Evolutionary conservation across 2,329 filamentous ascomycete species (phyloP).

Genomic region (Teratosphaeria destructans): DNA sequence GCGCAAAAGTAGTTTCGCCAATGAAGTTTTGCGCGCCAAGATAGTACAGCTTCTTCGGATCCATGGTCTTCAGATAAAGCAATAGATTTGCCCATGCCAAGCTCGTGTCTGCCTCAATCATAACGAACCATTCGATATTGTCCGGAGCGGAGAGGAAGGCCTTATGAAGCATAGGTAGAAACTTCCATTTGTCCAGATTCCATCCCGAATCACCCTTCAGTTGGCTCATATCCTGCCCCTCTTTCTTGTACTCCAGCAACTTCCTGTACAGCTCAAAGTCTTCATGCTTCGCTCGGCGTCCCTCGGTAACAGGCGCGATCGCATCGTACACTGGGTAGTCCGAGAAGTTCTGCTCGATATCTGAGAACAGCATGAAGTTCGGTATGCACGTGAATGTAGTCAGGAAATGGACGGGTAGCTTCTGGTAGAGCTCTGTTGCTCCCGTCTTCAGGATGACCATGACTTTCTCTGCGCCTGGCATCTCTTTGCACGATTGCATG

Average conservation of each 20-base stretch:
- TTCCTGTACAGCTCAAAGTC: conserved; percentile 27
- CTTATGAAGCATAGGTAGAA: conserved; percentile 44
- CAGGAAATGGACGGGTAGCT: conserved; percentile 46
- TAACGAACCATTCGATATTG: conserved; percentile 45
- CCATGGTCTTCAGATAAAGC: conserved; percentile 40
- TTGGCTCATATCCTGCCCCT: conserved; percentile 22
- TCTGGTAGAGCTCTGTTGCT: conserved; percentile 46
- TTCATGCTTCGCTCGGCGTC: conserved; percentile 17
- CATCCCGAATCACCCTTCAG: conserved; percentile 33
- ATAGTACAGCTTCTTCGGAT: conserved; percentile 36
- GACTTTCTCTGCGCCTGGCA: conserved; percentile 28
- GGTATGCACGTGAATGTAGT: conserved; percentile 43
- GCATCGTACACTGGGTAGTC: conserved; percentile 29
- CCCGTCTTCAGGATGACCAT: conserved; percentile 51
- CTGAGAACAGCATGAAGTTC: conserved; percentile 40
- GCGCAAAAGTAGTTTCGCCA: conserved; percentile 29
- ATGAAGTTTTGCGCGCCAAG: conserved; percentile 36
- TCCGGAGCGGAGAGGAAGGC: conserved; percentile 37
- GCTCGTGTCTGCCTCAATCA: conserved; percentile 48
- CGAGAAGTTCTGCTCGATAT: conserved; percentile 37
- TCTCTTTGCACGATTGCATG: background rate
- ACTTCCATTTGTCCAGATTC: conserved; percentile 49
- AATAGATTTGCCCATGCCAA: conserved; percentile 37
- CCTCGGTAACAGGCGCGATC: conserved; percentile 19
- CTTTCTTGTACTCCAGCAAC: conserved; percentile 20